These are phyloP conservation scores for Lyophyllum shimeji DNA, from an alignment of 768 basidiomycete species.

Conservation along the genomic window DNA sequence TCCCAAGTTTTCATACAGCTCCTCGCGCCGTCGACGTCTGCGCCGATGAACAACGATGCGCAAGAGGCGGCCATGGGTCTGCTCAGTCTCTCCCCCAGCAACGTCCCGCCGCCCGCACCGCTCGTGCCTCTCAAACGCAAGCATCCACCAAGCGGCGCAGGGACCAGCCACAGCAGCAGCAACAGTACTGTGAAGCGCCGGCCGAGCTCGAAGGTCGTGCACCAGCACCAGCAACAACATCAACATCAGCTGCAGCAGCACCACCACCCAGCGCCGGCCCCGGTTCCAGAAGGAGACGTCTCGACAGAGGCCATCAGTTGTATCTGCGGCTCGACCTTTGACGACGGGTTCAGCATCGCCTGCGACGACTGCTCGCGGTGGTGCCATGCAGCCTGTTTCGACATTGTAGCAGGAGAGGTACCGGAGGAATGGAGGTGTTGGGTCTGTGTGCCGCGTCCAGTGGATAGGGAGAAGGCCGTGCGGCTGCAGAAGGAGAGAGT, in stretches of 20 bases:
- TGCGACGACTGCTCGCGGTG: conserved; percentile 77
- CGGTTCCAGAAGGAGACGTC: conserved; percentile 3
- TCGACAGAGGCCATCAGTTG: conserved; percentile 27
- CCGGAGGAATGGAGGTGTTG: conserved; percentile 82
- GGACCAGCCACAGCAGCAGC: too few species aligned
- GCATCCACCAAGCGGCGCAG: conserved; percentile 14
- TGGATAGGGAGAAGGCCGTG: conserved; percentile 49
- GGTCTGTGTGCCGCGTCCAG: conserved; percentile 52
- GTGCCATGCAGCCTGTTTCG: conserved; percentile 81
- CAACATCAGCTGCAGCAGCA: neutral
- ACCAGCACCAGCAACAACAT: neutral
- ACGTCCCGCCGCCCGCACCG: neutral
- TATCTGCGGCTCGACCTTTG: conserved; percentile 58
- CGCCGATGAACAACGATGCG: conserved; percentile 40
- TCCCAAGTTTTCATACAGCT: too few species aligned
- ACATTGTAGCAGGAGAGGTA: conserved; percentile 52
- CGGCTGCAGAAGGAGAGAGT: conserved; percentile 42
- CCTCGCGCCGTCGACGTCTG: neutral
- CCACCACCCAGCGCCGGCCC: neutral
- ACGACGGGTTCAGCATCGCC: conserved; percentile 79
- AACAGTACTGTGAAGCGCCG: conserved; percentile 4
- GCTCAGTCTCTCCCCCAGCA: conserved; percentile 41
- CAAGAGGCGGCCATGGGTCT: conserved; percentile 60
- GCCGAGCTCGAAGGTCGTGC: conserved; percentile 4
- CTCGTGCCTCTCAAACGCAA: conserved; percentile 14